phyloP scores from a whole-genome alignment of 2,329 filamentous ascomycete species.

The Paraphoma sp. region DNA sequence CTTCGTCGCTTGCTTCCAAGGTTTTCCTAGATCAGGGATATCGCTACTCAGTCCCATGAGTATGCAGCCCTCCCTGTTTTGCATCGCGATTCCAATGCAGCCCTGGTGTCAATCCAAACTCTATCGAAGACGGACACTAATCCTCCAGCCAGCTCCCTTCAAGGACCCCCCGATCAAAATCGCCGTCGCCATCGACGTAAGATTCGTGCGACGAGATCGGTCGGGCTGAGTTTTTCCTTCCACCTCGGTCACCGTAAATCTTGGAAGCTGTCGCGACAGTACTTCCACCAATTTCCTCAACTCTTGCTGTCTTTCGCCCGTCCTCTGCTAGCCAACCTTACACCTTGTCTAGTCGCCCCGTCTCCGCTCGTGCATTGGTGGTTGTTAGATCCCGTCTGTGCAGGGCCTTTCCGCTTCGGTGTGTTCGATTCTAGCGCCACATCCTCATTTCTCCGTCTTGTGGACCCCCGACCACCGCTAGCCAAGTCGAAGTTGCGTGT shows the following conservation, averaged over 20 bases:
- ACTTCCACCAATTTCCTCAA: background rate
- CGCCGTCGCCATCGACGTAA: background rate
- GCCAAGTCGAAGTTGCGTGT: slow-evolving; percentile 3
- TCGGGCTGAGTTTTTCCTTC: background rate
- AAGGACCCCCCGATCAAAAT: background rate
- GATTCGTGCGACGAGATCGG: background rate
- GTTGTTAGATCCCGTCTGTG: background rate
- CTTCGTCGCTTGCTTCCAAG: too few relatives aligned
- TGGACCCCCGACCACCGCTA: background rate
- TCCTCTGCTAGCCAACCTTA: background rate
- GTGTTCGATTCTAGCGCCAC: background rate
- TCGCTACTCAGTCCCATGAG: too few relatives aligned
- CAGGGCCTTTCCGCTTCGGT: background rate
- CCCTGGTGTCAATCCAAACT: too few relatives aligned
- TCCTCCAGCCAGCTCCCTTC: too few relatives aligned
- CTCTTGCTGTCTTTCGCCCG: slow-evolving; percentile 6
- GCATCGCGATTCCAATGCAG: too few relatives aligned
- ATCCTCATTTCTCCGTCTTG: background rate
- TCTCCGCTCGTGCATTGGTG: background rate
- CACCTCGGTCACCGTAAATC: background rate
- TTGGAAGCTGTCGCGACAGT: background rate
- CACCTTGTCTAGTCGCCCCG: background rate
- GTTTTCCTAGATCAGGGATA: too few relatives aligned
- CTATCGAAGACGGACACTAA: too few relatives aligned
- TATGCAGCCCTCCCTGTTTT: too few relatives aligned